These are phyloP conservation scores for Talaromyces thailandensis DNA, from an alignment of 495 filamentous ascomycete species.

Conservation along the genomic window DNA sequence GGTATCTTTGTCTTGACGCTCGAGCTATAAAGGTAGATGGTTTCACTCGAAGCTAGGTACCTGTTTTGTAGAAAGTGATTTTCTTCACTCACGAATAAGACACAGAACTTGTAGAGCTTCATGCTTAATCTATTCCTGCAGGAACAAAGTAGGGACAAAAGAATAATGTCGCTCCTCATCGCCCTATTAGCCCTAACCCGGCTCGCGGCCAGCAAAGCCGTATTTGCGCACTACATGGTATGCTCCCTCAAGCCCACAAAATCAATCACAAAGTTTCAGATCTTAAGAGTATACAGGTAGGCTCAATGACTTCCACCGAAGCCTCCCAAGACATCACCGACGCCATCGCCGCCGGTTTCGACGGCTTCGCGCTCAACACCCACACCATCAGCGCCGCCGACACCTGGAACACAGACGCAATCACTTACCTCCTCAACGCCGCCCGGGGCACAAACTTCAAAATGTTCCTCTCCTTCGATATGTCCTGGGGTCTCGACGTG, in stretches of 20 bases:
- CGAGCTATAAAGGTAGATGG: neutral
- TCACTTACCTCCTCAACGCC: constrained; percentile 12
- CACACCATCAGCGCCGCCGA: constrained; percentile 8
- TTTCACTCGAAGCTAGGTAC: neutral
- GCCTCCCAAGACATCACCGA: constrained; percentile 16
- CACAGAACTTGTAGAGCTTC: neutral
- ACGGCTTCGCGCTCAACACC: constrained; percentile 23
- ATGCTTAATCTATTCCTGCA: neutral
- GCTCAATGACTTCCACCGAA: constrained; percentile 11
- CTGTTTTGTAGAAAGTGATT: neutral
- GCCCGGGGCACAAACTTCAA: constrained; percentile 16
- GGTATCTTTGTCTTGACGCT: neutral
- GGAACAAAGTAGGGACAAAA: neutral
- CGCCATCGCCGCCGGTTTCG: constrained; percentile 16
- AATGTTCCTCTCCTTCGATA: constrained; percentile 21
- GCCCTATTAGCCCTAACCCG: neutral
- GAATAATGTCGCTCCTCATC: neutral
- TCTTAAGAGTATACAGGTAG: constrained; percentile 12
- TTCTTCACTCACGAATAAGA: neutral
- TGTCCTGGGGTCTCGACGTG: constrained; percentile 7
- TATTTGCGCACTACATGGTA: constrained; percentile 29
- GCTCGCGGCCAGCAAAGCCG: neutral
- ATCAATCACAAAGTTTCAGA: neutral
- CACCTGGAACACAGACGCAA: constrained; percentile 10
- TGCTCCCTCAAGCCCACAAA: neutral